Evolutionary conservation across 257 asterid genomes (phyloP), one percentile per base, ranked within the genome.

Genomic region (Jacaranda copaia): DNA sequence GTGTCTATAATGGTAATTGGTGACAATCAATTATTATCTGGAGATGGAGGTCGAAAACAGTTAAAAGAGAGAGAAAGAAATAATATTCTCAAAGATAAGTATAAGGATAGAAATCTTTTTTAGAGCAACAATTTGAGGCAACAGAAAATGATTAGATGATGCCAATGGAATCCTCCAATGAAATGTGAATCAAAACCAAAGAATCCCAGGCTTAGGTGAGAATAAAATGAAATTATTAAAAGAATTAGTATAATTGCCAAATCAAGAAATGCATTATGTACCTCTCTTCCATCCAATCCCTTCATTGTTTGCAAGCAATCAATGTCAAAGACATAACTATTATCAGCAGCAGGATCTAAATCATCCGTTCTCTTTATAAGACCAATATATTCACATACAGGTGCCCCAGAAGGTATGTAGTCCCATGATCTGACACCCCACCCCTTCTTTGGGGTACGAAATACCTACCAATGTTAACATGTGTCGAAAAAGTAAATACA

Each of bases 361-460:
- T 88, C 92, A 38, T 73, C 85, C 0, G 92, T 87, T 80, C 84
- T 83, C 77, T 80, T 92, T 8, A 94, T 86, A 43, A 82, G 73
- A 14, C 98, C 98, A 45, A 88, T 87, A 68, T 94, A 94, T 76
- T 94, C 98, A 60, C 98, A 94, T 25, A 94, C 76, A 1, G 97
- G 92, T 45, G 97, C 88, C 25, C 98, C 98, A 5, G 93, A 85
- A 53, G 98, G 97, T 39, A 94, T 94, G 75, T 84, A 83, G 56
- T 94, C 98, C 97, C 98, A 92, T 4, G 96, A 92, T 70, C 97
- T 83, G 16, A 94, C 97, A 45, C 95, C 98, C 98, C 98, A 92
- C 20, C 98, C 98, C 84, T 82, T 94, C 59, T 85, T 86, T 25
- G 94, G 89, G 7, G 98, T 94, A 49, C 97, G 96, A 55, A 89